Conservation (phyloP, 2,329 filamentous ascomycete genomes). For the Zasmidium cellare region DNA sequence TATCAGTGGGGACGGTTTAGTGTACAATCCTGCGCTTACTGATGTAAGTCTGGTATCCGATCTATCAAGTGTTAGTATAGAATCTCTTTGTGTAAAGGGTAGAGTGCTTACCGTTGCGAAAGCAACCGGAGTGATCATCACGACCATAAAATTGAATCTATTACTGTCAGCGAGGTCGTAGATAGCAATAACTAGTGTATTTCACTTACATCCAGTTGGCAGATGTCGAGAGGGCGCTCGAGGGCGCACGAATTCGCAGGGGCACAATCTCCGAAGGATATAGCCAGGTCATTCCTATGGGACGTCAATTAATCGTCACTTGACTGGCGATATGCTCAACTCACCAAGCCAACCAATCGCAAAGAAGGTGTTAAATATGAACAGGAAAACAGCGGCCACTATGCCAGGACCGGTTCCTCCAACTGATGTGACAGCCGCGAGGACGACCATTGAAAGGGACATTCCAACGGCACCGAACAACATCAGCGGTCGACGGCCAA, state of each 20-base stretch:
- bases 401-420: not conserved
- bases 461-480: slow-evolving; percentile 58
- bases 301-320: too few relatives aligned
- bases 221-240: slow-evolving; percentile 44
- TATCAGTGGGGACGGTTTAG: not conserved
- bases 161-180: too few relatives aligned
- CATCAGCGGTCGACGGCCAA: slow-evolving; percentile 67
- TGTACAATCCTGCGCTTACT: slow-evolving; percentile 23
- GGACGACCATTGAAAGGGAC: slow-evolving; percentile 31
- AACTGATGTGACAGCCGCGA: slow-evolving; percentile 28
- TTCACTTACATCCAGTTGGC: slow-evolving; percentile 33
- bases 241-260: slow-evolving; percentile 35
- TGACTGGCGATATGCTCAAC: too few relatives aligned
- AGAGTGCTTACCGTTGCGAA: too few relatives aligned
- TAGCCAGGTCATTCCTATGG: slow-evolving; percentile 29
- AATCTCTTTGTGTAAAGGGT: too few relatives aligned
- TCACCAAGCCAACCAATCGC: slow-evolving; percentile 35
- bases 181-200: too few relatives aligned
- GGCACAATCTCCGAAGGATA: slow-evolving; percentile 36
- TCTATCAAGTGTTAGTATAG: too few relatives aligned
- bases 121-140: slow-evolving; percentile 63
- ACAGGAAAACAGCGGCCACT: slow-evolving; percentile 35
- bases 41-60: slow-evolving; percentile 62
- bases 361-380: slow-evolving; percentile 40
- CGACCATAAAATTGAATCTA: slow-evolving; percentile 22